phyloP scores from a whole-genome alignment of 441 rosid genomes.

The Populus hybrid region DNA sequence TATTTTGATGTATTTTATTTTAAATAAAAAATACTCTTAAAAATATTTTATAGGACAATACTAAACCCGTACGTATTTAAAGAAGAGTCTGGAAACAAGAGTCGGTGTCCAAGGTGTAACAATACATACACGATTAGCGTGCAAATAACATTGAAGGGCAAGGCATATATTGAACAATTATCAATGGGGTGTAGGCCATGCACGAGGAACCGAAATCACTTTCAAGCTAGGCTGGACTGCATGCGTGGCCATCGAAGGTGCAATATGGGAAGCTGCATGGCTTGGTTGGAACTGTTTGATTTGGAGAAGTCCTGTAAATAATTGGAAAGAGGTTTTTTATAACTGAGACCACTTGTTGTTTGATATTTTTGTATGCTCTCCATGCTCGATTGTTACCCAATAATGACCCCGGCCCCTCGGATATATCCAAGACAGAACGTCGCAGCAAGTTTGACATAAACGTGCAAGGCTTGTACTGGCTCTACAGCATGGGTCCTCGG shows the following conservation, averaged over 20 bases:
- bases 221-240: conserved; percentile 37
- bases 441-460: not conserved
- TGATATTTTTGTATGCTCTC: conserved; percentile 6
- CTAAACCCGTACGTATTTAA: not conserved
- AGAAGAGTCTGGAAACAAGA: not conserved
- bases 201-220: conserved; percentile 19
- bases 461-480: not conserved
- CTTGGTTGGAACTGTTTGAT: conserved; percentile 24
- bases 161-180: not conserved
- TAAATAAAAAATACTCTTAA: too few species aligned
- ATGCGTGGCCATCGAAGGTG: conserved; percentile 16
- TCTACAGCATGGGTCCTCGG: conserved; percentile 6
- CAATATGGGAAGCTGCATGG: conserved; percentile 32
- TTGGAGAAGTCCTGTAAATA: conserved; percentile 10
- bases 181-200: conserved; percentile 14
- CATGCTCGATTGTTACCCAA: conserved; percentile 13
- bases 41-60: too few species aligned
- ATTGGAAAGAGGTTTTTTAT: conserved; percentile 5
- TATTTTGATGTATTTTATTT: too few species aligned
- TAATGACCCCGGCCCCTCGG: conserved; percentile 22
- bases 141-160: conserved; percentile 10
- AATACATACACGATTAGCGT: not conserved
- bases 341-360: conserved; percentile 16
- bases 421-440: conserved; percentile 18
- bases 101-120: conserved; percentile 1